Evolutionary conservation across 495 filamentous ascomycete species (phyloP).

Genomic region (Jackrogersella multiformis): DNA sequence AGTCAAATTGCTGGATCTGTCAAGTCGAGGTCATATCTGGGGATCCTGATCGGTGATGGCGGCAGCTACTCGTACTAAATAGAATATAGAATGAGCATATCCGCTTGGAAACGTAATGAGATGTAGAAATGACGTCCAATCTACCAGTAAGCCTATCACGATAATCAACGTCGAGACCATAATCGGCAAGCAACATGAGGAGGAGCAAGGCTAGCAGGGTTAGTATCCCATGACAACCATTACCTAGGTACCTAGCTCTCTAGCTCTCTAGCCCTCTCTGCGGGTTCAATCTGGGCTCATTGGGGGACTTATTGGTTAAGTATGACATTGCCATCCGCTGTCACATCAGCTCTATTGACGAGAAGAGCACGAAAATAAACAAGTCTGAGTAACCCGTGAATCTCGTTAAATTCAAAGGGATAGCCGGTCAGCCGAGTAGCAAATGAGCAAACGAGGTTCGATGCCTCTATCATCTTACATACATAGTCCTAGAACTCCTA

Average conservation of each 20-base stretch:
- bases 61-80: conserved; percentile 12
- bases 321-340: conserved; percentile 26
- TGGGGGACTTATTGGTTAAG: conserved; percentile 33
- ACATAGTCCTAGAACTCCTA: neutral
- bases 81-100: conserved; percentile 8
- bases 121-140: conserved; percentile 44
- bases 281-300: conserved; percentile 24
- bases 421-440: conserved; percentile 14
- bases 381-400: too few relatives aligned
- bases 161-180: conserved; percentile 30
- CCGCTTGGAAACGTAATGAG: conserved; percentile 23
- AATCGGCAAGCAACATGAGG: conserved; percentile 26
- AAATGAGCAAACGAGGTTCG: conserved; percentile 15
- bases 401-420: too few relatives aligned
- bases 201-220: conserved; percentile 27
- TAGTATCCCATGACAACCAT: conserved; percentile 41
- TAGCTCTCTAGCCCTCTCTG: neutral
- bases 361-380: conserved; percentile 24
- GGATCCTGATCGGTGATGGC: conserved; percentile 32
- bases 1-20: conserved; percentile 34
- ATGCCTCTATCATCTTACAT: too few relatives aligned
- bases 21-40: conserved; percentile 26
- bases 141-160: conserved; percentile 42
- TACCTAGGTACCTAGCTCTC: neutral
- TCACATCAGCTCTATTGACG: conserved; percentile 32